phyloP scores from a whole-genome alignment of 768 basidiomycete genomes.

The Udeniomyces megalosporus region DNA sequence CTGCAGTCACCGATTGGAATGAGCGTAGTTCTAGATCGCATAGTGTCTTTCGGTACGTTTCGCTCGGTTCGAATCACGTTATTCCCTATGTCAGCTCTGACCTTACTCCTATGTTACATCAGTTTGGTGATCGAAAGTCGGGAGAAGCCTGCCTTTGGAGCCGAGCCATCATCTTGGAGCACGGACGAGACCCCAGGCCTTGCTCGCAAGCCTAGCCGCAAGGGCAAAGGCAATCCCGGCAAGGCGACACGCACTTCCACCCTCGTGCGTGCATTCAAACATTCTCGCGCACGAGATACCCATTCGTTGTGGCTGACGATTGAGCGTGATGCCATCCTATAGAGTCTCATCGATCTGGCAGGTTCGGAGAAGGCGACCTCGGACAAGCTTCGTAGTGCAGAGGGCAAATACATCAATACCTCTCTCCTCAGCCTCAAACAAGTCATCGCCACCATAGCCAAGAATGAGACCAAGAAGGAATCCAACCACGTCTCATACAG shows the following conservation, averaged over 20 bases:
- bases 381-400: conserved; percentile 85
- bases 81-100: background rate
- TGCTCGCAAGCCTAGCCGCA: background rate
- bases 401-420: conserved; percentile 88
- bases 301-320: background rate
- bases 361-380: conserved; percentile 93
- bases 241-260: conserved; percentile 28
- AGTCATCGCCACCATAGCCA: conserved; percentile 14
- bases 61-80: background rate
- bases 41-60: conserved; percentile 9
- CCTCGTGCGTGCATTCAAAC: conserved; percentile 16
- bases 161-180: conserved; percentile 1
- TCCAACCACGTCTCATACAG: background rate
- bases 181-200: background rate
- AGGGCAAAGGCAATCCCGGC: conserved; percentile 15
- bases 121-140: conserved; percentile 13
- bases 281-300: background rate
- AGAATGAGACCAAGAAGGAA: conserved; percentile 15
- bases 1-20: conserved; percentile 98
- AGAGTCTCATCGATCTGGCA: conserved; percentile 90
- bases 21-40: conserved; percentile 30
- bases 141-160: conserved; percentile 5
- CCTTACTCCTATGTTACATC: no score
- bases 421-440: conserved; percentile 3
- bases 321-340: background rate